Percentiles rank a stretch among this genome's conserved stretches.
Conservation (phyloP, 2,329 filamentous ascomycete genomes). For the Seiridium cupressi region DNA sequence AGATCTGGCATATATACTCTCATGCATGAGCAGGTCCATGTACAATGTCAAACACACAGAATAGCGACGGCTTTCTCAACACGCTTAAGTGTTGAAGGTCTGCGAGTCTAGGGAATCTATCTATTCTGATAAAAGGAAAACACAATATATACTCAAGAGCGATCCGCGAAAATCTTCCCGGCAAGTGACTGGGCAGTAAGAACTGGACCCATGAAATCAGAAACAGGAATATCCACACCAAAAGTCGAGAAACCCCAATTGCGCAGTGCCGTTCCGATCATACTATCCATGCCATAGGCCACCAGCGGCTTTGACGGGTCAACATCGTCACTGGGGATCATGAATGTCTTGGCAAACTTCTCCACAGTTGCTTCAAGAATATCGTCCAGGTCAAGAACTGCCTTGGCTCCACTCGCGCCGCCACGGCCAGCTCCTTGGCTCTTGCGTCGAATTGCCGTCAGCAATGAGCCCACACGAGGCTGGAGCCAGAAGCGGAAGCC, state of each 20-base stretch:
- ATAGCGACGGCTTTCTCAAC: too few relatives aligned
- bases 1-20: too few relatives aligned
- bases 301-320: conserved; percentile 12
- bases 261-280: conserved; percentile 14
- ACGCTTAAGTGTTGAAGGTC: too few relatives aligned
- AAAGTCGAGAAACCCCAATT: conserved; percentile 10
- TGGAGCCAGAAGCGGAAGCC: conserved; percentile 14
- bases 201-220: neutral
- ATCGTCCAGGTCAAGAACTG: conserved; percentile 8
- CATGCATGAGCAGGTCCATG: too few relatives aligned
- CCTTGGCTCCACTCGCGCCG: conserved; percentile 10
- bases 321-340: conserved; percentile 11
- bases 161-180: neutral
- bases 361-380: conserved; percentile 12
- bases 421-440: conserved; percentile 10
- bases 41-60: too few relatives aligned
- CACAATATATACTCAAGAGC: neutral
- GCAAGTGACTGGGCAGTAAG: neutral
- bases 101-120: too few relatives aligned
- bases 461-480: conserved; percentile 11
- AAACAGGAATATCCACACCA: neutral
- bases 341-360: conserved; percentile 14
- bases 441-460: conserved; percentile 11
- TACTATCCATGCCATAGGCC: conserved; percentile 15
- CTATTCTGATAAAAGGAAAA: neutral